Percentiles rank a stretch among this genome's conserved stretches.
These are phyloP conservation scores for Steccherinum ochraceum DNA, from an alignment of 768 basidiomycete genomes.

Conservation along the genomic window DNA sequence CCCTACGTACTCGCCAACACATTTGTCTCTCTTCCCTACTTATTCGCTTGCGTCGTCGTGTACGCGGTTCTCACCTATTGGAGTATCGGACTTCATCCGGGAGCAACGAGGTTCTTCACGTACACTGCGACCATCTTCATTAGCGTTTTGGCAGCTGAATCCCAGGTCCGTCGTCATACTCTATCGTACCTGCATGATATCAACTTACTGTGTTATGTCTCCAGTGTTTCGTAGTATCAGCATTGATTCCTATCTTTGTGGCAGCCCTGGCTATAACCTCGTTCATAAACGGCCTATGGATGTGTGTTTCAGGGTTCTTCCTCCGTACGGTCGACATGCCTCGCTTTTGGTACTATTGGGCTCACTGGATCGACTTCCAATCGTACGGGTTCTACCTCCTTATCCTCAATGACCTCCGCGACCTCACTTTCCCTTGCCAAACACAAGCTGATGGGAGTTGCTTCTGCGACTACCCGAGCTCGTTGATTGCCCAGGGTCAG, in stretches of 20 bases:
- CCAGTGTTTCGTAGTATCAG: slow-evolving; percentile 37
- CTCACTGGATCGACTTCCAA: slow-evolving; percentile 46
- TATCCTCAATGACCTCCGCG: slow-evolving; percentile 41
- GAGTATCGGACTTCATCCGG: slow-evolving; percentile 46
- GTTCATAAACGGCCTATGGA: slow-evolving; percentile 54
- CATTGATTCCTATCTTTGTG: slow-evolving; percentile 51
- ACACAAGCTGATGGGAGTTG: slow-evolving; percentile 30
- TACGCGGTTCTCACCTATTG: slow-evolving; percentile 47
- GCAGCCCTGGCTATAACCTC: slow-evolving; percentile 50
- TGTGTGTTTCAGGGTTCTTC: slow-evolving; percentile 30
- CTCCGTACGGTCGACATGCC: slow-evolving; percentile 49
- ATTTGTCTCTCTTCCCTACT: slow-evolving; percentile 46
- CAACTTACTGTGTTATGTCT: too few relatives aligned
- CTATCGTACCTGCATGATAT: too few relatives aligned
- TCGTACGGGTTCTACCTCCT: slow-evolving; percentile 20
- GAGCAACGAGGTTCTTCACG: slow-evolving; percentile 43
- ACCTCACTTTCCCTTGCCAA: slow-evolving; percentile 37
- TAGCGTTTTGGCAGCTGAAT: slow-evolving; percentile 46
- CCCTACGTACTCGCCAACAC: slow-evolving; percentile 52
- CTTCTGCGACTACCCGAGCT: slow-evolving; percentile 45
- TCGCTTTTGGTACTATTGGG: slow-evolving; percentile 51
- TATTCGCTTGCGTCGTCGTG: slow-evolving; percentile 41
- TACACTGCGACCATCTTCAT: slow-evolving; percentile 50
- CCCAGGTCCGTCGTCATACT: too few relatives aligned
- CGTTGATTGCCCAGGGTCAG: slow-evolving; percentile 26